Evolutionary conservation across 345 rosid genomes (phyloP).

Genomic region (Citrus reticulata): DNA sequence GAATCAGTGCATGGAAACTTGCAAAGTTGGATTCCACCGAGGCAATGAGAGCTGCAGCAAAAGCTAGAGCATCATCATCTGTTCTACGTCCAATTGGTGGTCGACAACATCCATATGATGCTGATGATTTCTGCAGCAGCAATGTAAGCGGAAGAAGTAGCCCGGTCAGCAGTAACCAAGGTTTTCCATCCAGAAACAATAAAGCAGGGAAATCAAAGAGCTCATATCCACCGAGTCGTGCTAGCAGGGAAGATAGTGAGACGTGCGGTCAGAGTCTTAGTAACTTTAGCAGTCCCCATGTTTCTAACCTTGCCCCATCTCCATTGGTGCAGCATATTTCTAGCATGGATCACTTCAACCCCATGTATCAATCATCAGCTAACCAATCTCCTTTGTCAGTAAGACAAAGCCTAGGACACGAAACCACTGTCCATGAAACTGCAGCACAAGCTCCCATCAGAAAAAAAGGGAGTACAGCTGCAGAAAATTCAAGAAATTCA

Average conservation of each 20-base stretch:
- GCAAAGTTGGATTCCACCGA: slow-evolving; percentile 80
- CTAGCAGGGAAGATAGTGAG: slow-evolving; percentile 58
- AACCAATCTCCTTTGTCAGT: slow-evolving; percentile 52
- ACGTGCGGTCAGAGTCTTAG: slow-evolving; percentile 51
- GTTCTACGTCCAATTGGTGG: slow-evolving; percentile 70
- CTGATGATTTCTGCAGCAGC: slow-evolving; percentile 56
- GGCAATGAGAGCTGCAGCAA: slow-evolving; percentile 81
- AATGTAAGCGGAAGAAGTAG: slow-evolving; percentile 74
- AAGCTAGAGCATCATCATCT: slow-evolving; percentile 89
- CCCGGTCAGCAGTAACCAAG: slow-evolving; percentile 54
- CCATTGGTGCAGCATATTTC: slow-evolving; percentile 40
- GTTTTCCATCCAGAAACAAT: slow-evolving; percentile 30
- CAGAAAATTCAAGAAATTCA: slow-evolving; percentile 44
- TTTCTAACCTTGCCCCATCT: slow-evolving; percentile 38
- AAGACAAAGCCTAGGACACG: slow-evolving; percentile 33
- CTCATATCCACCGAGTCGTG: slow-evolving; percentile 53
- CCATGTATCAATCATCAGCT: slow-evolving; percentile 58
- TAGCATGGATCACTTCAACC: slow-evolving; percentile 71
- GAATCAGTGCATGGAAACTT: slow-evolving; percentile 92
- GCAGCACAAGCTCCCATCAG: slow-evolving; percentile 30
- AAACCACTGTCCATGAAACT: slow-evolving; percentile 17
- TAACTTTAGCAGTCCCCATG: slow-evolving; percentile 56
- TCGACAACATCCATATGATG: slow-evolving; percentile 48
- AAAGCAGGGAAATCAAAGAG: slow-evolving; percentile 38
- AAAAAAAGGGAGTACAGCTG: slow-evolving; percentile 24